Evolutionary conservation across 228 moss, liverwort and hornwort genomes (phyloP).

Genomic region (Sphagnum fallax): DNA sequence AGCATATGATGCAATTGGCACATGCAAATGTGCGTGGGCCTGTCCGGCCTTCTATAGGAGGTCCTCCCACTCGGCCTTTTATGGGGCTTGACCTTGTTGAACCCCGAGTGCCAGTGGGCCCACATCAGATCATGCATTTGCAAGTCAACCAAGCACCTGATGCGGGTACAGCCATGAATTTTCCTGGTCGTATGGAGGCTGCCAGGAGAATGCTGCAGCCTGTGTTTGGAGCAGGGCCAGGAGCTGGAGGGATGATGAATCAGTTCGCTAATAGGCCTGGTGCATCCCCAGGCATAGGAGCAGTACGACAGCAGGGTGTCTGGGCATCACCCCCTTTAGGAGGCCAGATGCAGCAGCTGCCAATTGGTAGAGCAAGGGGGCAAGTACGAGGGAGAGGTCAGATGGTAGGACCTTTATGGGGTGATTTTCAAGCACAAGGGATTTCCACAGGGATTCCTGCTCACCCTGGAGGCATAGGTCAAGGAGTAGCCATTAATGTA

Average conservation of each 20-base stretch:
- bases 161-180: slow-evolving; percentile 40
- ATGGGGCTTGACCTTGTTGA: slow-evolving; percentile 55
- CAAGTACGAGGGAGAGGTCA: slow-evolving; percentile 40
- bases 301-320: slow-evolving; percentile 38
- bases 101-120: slow-evolving; percentile 28
- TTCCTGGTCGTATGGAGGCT: slow-evolving; percentile 36
- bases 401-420: slow-evolving; percentile 42
- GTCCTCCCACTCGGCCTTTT: slow-evolving; percentile 43
- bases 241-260: slow-evolving; percentile 23
- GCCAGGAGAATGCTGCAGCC: slow-evolving; percentile 42
- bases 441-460: slow-evolving; percentile 33
- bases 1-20: slow-evolving; percentile 56
- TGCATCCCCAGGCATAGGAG: slow-evolving; percentile 28
- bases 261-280: slow-evolving; percentile 37
- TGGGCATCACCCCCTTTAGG: slow-evolving; percentile 41
- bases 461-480: slow-evolving; percentile 37
- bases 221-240: slow-evolving; percentile 36
- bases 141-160: slow-evolving; percentile 49
- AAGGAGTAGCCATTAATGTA: slow-evolving; percentile 29
- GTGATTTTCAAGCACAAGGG: slow-evolving; percentile 35
- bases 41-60: slow-evolving; percentile 45
- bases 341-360: slow-evolving; percentile 30
- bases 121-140: slow-evolving; percentile 58
- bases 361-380: slow-evolving; percentile 46
- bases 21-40: slow-evolving; percentile 49